Conservation (phyloP, 2,329 filamentous ascomycete genomes). For the Aspergillus candidus region DNA sequence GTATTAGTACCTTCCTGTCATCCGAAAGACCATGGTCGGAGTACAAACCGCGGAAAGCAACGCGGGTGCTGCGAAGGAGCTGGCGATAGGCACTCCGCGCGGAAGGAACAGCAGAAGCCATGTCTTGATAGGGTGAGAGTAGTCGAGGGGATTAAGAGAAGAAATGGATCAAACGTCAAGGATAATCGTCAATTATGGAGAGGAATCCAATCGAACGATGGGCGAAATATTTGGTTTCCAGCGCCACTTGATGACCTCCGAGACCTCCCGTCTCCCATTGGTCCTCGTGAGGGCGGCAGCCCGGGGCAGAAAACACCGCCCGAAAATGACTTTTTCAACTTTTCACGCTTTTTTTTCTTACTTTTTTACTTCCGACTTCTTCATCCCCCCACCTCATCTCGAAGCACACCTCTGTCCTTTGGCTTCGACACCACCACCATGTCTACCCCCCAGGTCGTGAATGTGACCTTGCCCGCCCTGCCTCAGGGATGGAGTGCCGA, state of each 20-base stretch:
- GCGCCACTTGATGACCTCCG: conserved; percentile 15
- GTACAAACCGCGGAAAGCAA: conserved; percentile 71
- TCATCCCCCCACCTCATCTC: conserved; percentile 1
- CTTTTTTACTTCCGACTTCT: conserved; percentile 1
- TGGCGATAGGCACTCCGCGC: conserved; percentile 73
- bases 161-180: neutral
- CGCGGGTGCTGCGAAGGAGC: conserved; percentile 69
- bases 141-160: neutral
- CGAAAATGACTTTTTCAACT: too few relatives aligned
- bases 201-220: neutral
- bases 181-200: neutral
- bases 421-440: conserved; percentile 43
- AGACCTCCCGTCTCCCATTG: conserved; percentile 25
- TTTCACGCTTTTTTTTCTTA: conserved; percentile 1
- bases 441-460: conserved; percentile 50
- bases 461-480: conserved; percentile 60
- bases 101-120: conserved; percentile 37
- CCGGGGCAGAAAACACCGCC: conserved; percentile 31
- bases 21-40: neutral
- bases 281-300: conserved; percentile 17
- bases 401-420: neutral
- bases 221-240: conserved; percentile 1
- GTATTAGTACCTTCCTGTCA: conserved; percentile 6
- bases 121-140: conserved; percentile 1
- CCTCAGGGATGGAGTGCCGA: conserved; percentile 73